Base-by-base conservation (phyloP, 192 early-diverging fungal species). In the Spizellomyces punctatus region DNA sequence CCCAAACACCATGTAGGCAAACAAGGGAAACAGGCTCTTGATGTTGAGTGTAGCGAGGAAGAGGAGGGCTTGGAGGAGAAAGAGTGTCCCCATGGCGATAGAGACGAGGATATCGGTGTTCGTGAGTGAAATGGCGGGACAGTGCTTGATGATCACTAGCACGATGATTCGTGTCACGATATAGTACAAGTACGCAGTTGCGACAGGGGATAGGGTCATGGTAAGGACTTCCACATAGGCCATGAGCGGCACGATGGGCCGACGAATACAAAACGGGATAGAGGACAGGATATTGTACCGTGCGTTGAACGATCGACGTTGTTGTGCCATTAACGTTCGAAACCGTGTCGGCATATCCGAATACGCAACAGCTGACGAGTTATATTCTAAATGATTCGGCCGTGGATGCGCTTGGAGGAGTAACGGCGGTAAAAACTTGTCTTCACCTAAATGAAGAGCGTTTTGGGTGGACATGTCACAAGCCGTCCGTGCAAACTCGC, bases 181-280 rank as follows among this genome's bases (percentile, higher is more conserved):
- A 55, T 21, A 67, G 42, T 67, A 55, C 65, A 67, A 10, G 48
- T 48, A 55, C 1, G 17, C 49, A 0, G 48, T 55, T 1, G 48
- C 65, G 50, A 36, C 65, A 27, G 65, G 65, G 48, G 65, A 46
- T 1, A 67, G 49, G 2, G 41, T 17, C 65, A 67, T 67, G 14
- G 65, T 48, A 12, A 67, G 0, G 8, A 55, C 47, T n/a, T 67
- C 65, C 27, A 12, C n/a, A 10, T 17, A 16, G 1, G 65, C 49
- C 10, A 17, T 10, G 8, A 50, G 1, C 16, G 44, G 21, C 44
- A 64, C 12, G 1, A 12, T 61, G 0, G 14, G 48, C 12, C 27
- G 9, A 21, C 44, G 65, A 10, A 17, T 10, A n/a, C n/a, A 10
- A 17, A 55, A 10, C 16, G 42, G n/a, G 48, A 54, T 9, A 47